Conservation (phyloP, 345 rosid genomes). For the Passiflora organensis region DNA sequence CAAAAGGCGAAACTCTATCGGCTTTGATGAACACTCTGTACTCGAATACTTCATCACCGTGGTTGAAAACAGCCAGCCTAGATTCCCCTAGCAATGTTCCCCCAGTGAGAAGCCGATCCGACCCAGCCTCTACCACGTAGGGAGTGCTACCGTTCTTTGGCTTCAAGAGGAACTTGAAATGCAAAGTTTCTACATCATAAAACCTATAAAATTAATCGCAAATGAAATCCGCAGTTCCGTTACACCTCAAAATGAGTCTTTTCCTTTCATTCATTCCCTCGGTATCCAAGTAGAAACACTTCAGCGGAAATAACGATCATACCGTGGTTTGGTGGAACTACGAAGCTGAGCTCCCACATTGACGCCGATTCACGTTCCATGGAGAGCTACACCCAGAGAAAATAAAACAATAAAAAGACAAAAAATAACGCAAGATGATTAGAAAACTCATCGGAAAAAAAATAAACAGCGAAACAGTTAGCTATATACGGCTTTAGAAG, state of each 20-base stretch:
- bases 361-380: conserved; percentile 91
- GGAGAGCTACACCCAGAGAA: conserved; percentile 43
- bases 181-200: conserved; percentile 63
- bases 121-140: conserved; percentile 85
- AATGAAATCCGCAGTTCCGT: background rate
- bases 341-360: conserved; percentile 88
- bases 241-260: background rate
- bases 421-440: background rate
- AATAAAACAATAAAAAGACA: background rate
- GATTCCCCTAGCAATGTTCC: conserved; percentile 82
- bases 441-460: background rate
- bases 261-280: background rate
- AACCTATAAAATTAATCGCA: background rate
- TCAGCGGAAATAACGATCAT: background rate
- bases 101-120: conserved; percentile 58
- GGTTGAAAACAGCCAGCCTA: conserved; percentile 63
- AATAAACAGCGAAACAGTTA: background rate
- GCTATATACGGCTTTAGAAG: conserved; percentile 67
- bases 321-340: conserved; percentile 98
- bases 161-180: conserved; percentile 96
- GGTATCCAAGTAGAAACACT: conserved; percentile 3
- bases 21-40: conserved; percentile 72
- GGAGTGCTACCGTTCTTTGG: conserved; percentile 74
- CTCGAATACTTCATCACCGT: conserved; percentile 70
- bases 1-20: conserved; percentile 92